These are phyloP conservation scores for Lepidium africanum DNA, from an alignment of 345 rosid genomes.

Conservation along the genomic window DNA sequence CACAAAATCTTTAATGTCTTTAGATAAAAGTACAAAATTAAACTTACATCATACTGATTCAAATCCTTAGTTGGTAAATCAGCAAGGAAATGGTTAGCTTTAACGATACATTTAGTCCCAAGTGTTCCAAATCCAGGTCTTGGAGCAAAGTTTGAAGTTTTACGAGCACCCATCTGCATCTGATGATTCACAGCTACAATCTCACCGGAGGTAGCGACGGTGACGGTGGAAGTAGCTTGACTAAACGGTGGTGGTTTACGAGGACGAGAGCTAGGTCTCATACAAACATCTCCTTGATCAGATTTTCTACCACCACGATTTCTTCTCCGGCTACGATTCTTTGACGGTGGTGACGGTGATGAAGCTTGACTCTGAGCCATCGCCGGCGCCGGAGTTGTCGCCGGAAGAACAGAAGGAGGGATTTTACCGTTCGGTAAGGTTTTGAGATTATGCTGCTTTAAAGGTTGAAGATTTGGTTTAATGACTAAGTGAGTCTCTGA, in stretches of 20 bases:
- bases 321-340: conserved; percentile 69
- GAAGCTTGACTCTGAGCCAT: conserved; percentile 40
- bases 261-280: conserved; percentile 93
- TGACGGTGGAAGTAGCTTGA: neutral
- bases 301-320: conserved; percentile 93
- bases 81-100: conserved; percentile 96
- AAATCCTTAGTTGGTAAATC: conserved; percentile 89
- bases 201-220: neutral
- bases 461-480: conserved; percentile 48
- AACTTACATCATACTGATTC: conserved; percentile 83
- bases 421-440: conserved; percentile 65
- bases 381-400: conserved; percentile 10
- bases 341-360: conserved; percentile 70
- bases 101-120: conserved; percentile 91
- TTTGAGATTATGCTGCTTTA: conserved; percentile 48
- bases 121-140: conserved; percentile 87
- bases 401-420: neutral
- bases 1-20: neutral
- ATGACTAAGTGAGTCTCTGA: conserved; percentile 66
- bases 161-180: conserved; percentile 59
- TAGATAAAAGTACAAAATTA: neutral
- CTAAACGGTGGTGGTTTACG: conserved; percentile 44
- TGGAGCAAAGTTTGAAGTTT: conserved; percentile 61
- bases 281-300: conserved; percentile 78
- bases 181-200: conserved; percentile 12